These are phyloP conservation scores for Cyclostephanos invisitatus DNA, from an alignment of 108 stramenopile genomes.

Conservation along the genomic window DNA sequence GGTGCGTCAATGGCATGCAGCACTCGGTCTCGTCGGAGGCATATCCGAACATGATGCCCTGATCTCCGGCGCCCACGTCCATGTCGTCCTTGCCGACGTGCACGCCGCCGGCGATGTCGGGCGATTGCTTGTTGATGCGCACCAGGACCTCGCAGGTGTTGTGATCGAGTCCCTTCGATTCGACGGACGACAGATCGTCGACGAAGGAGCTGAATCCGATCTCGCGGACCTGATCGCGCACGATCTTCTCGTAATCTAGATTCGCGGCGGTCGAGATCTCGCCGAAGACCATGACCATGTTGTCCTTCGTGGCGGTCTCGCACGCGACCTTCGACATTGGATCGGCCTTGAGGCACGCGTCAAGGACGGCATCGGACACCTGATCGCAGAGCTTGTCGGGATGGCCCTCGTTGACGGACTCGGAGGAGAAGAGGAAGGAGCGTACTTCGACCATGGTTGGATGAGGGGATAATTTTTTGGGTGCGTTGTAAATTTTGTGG, in stretches of 20 bases:
- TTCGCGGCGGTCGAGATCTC: constrained; percentile 97
- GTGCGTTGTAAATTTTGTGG: too few relatives aligned
- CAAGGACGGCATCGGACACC: constrained; percentile 96
- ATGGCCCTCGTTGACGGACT: constrained; percentile 97
- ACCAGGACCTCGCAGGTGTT: constrained; percentile 96
- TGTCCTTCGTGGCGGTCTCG: constrained; percentile 98
- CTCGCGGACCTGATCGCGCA: constrained; percentile 94
- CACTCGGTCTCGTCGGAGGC: constrained; percentile 95
- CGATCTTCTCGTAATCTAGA: constrained; percentile 96
- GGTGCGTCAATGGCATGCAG: constrained; percentile 96
- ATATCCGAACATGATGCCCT: constrained; percentile 99
- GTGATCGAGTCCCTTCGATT: constrained; percentile 95
- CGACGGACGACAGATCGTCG: constrained; percentile 72
- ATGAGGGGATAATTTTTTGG: neutral
- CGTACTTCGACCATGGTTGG: constrained; percentile 71
- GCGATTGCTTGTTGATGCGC: constrained; percentile 97
- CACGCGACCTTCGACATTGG: constrained; percentile 96
- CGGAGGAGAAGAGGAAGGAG: constrained; percentile 89
- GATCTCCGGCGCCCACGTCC: constrained; percentile 97
- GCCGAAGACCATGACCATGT: constrained; percentile 99
- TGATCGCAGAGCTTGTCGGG: constrained; percentile 96
- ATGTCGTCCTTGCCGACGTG: constrained; percentile 91
- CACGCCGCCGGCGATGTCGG: constrained; percentile 96
- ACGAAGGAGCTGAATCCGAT: constrained; percentile 94
- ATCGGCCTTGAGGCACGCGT: constrained; percentile 94